Evolutionary conservation across 1,139 yeast species (phyloP).

Genomic region (Suhomyces panamericanus): DNA sequence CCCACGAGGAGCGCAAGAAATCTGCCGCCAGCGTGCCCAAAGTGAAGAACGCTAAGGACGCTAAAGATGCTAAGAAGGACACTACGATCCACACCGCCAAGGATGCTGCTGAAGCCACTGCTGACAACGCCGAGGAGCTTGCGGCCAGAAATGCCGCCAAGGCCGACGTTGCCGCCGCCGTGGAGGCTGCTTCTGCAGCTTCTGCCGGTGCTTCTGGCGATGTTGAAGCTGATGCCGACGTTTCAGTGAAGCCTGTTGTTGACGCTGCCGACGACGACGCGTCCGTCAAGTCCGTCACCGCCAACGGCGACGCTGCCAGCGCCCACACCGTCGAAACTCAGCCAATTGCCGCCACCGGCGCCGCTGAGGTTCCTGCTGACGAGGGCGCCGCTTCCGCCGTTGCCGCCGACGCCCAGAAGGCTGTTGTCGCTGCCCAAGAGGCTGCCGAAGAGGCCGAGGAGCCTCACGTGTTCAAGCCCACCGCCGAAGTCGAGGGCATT

Average conservation of each 20-base stretch:
- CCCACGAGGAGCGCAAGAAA: conserved; percentile 29
- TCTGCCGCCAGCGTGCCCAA: conserved; percentile 6
- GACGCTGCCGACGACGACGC: not conserved
- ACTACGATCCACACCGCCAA: conserved; percentile 1
- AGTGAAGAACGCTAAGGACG: not conserved
- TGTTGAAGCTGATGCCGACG: not conserved
- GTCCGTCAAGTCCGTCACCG: not conserved
- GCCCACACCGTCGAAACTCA: not conserved
- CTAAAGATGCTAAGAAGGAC: conserved; percentile 1
- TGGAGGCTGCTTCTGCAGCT: no score
- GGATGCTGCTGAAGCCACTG: conserved; percentile 5
- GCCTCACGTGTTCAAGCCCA: not conserved
- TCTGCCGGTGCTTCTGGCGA: no score
- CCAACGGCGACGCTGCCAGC: not conserved
- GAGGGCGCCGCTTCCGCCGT: not conserved
- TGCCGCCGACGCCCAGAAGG: not conserved
- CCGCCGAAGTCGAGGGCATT: not conserved
- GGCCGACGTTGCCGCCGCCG: not conserved
- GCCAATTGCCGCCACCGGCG: not conserved
- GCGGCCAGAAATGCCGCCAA: not conserved
- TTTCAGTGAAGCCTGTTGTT: not conserved
- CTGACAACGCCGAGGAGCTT: no score
- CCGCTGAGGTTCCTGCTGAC: not conserved
- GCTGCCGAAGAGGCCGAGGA: not conserved
- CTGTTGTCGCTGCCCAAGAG: not conserved